Base-by-base conservation (phyloP, 2,329 filamentous ascomycete species). In the Metarhizium humberi region DNA sequence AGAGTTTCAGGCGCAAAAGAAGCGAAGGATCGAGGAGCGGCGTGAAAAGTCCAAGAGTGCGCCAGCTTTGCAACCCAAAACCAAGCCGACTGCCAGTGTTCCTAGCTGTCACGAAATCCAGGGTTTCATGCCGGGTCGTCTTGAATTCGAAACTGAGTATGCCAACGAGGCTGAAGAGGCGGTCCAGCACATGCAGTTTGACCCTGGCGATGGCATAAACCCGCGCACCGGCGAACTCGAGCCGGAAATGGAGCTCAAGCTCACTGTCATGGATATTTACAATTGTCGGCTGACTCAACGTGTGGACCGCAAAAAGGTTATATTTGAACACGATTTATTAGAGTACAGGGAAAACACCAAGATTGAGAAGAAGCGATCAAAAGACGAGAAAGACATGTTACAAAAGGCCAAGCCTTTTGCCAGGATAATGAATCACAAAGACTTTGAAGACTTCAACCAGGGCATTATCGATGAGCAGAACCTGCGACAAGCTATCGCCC, bases 261-360 rank as follows among this genome's bases (percentile, higher is more conserved):
- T 97, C 74, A 96, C 91, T 0, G 91, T 99, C 20, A 96, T 99
- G 85, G 91, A 96, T 61, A 95, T 99, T 52, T 99, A 99, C 77
- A 99, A 99, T 67, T 87, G 88, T 56, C 85, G 92, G 4, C 75
- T 99, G 18, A 96, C 92, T 2, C 88, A 92, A 56, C 85, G 94
- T 61, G 92, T 92, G 6, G 92, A 97, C 65, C 82, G 94, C 49
- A 99, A 99, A 73, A 95, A 94, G 74, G 88, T 97, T 52, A 88
- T 99, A 6, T 97, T 99, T 64, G 92, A 97, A 67, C 94, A 99
- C 71, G 88, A 88, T 57, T 77, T 99, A 32, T 78, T 99, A 4
- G 92, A 99, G 55, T 99, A 99, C 66, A 81, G 91, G 59, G 95
- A 96, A 70, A 96, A 96, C 67, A 87, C 82, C 30, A 88, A 90